phyloP scores from a whole-genome alignment of 2,329 filamentous ascomycete genomes.

The Fusarium guadeloupense region DNA sequence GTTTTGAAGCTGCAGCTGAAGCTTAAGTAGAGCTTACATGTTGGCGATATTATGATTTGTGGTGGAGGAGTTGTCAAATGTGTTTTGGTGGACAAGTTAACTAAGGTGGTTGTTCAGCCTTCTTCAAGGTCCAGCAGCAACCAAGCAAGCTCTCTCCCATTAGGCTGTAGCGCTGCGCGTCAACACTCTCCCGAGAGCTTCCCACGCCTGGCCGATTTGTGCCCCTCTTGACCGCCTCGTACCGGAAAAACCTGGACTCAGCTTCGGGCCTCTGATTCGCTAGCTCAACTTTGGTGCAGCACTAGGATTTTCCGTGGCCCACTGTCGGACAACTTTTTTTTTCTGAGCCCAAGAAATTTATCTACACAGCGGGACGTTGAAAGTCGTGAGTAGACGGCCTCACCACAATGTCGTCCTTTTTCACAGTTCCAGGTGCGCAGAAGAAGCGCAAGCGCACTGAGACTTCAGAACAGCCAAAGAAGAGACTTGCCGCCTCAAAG shows the following conservation, averaged over 20 bases:
- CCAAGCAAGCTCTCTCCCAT: conserved; percentile 42
- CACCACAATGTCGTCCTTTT: conserved; percentile 88
- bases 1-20: conserved; percentile 18
- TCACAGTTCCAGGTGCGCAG: conserved; percentile 85
- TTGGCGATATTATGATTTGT: conserved; percentile 35
- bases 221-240: conserved; percentile 47
- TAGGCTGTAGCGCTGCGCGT: conserved; percentile 54
- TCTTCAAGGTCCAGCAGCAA: conserved; percentile 37
- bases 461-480: conserved; percentile 66
- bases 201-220: conserved; percentile 38
- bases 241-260: conserved; percentile 48
- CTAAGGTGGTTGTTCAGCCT: conserved; percentile 36
- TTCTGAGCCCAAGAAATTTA: conserved; percentile 43
- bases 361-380: conserved; percentile 43
- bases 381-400: conserved; percentile 40
- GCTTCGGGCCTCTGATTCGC: conserved; percentile 38
- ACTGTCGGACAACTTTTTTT: conserved; percentile 52
- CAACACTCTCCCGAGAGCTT: conserved; percentile 43
- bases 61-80: conserved; percentile 19
- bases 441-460: conserved; percentile 85
- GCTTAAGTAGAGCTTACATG: conserved; percentile 34
- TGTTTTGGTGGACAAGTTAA: conserved; percentile 33
- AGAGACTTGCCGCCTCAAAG: conserved; percentile 63
- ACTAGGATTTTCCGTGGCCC: conserved; percentile 39
- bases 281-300: neutral